A percentile compares a stretch with the other conserved stretches of the same genome.
These are phyloP conservation scores for Azolla pinnata DNA, from an alignment of 75 land plant genomes.

Conservation along the genomic window DNA sequence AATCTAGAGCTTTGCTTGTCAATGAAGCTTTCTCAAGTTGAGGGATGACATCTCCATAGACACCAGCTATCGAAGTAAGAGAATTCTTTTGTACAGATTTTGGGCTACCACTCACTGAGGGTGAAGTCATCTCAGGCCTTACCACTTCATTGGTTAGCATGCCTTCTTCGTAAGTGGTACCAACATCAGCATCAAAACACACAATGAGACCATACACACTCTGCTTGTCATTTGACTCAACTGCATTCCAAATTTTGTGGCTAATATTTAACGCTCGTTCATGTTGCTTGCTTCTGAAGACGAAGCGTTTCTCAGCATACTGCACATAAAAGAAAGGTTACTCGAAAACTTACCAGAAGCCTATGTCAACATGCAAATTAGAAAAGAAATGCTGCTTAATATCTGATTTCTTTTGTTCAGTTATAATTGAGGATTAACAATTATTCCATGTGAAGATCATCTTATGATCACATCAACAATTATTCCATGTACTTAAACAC, in stretches of 20 bases:
- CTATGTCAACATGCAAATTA: background rate
- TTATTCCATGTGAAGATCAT: too few species aligned
- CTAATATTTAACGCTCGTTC: conserved; percentile 22
- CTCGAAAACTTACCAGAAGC: too few species aligned
- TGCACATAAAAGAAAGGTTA: conserved; percentile 19
- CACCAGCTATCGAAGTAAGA: background rate
- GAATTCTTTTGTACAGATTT: background rate
- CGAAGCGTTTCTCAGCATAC: conserved; percentile 73
- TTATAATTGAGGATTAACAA: background rate
- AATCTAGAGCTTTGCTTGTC: background rate
- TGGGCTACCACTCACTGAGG: background rate
- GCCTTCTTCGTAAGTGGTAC: conserved; percentile 37
- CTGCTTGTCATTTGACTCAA: conserved; percentile 51
- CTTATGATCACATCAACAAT: too few species aligned
- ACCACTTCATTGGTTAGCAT: background rate
- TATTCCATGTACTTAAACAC: too few species aligned
- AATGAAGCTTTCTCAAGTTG: background rate
- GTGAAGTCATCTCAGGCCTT: background rate
- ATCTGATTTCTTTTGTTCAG: background rate
- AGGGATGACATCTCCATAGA: background rate
- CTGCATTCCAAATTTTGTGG: conserved; percentile 56
- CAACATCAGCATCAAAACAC: conserved; percentile 55
- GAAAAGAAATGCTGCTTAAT: background rate
- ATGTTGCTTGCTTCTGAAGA: conserved; percentile 18
- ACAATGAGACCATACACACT: conserved; percentile 52